phyloP scores from a whole-genome alignment of 139 green algal genomes.

The Closterium sp. region DNA sequence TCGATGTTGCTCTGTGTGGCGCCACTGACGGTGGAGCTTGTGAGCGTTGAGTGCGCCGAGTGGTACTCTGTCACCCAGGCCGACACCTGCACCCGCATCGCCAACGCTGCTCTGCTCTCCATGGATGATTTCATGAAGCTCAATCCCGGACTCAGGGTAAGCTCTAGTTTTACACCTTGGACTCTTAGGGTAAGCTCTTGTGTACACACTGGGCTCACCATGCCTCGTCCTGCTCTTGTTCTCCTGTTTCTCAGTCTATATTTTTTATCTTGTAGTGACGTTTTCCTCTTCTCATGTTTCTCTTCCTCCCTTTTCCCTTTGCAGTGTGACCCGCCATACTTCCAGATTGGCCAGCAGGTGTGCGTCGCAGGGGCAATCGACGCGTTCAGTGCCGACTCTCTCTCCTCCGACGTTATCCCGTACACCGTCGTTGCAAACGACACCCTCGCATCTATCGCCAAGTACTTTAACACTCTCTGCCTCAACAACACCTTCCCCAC shows the following conservation, averaged over 20 bases:
- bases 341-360: constrained; percentile 19
- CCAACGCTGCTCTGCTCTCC: not conserved
- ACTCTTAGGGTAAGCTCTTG: not conserved
- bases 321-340: constrained; percentile 17
- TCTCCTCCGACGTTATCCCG: not conserved
- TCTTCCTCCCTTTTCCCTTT: not conserved
- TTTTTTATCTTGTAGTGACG: too few relatives aligned
- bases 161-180: not conserved
- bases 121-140: constrained; percentile 9
- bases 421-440: not conserved
- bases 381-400: not conserved
- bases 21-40: not conserved
- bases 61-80: not conserved
- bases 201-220: too few relatives aligned
- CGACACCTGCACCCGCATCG: not conserved
- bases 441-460: not conserved
- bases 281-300: not conserved
- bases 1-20: not conserved
- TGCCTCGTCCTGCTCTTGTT: not conserved
- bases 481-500: not conserved
- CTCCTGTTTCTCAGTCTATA: not conserved
- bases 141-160: constrained; percentile 19
- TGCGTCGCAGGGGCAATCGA: constrained; percentile 1
- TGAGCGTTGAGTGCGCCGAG: not conserved
- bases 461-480: not conserved